Evolutionary conservation across 108 stramenopile genomes (phyloP).

Genomic region (Schizochytrium sp.): DNA sequence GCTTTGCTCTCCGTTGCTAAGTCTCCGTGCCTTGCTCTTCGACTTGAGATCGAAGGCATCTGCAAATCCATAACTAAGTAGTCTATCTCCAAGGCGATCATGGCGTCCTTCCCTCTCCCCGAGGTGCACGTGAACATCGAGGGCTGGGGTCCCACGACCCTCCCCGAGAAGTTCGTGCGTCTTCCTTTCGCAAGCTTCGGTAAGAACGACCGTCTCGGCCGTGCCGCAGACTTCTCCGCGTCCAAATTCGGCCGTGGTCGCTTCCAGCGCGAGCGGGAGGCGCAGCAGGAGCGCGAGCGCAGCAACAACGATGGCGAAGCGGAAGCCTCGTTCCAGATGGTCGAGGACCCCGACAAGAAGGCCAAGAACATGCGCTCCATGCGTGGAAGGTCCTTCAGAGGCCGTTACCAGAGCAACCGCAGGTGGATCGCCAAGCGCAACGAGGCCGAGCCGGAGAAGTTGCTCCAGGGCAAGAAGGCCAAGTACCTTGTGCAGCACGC

Average conservation of each 20-base stretch:
- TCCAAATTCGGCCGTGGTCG: neutral
- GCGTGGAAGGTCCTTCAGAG: slow-evolving; percentile 33
- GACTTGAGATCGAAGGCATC: too few species aligned
- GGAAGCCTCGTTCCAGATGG: slow-evolving; percentile 60
- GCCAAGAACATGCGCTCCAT: slow-evolving; percentile 61
- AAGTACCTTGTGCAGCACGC: slow-evolving; percentile 77
- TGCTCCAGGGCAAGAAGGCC: slow-evolving; percentile 90
- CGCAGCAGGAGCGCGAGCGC: slow-evolving; percentile 80
- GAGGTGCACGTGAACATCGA: slow-evolving; percentile 66
- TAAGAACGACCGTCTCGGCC: slow-evolving; percentile 82
- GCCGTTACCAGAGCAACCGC: slow-evolving; percentile 66
- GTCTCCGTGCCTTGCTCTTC: too few species aligned
- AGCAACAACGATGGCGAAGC: slow-evolving; percentile 65
- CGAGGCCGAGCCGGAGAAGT: slow-evolving; percentile 81
- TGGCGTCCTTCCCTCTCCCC: slow-evolving; percentile 63
- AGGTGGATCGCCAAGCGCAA: slow-evolving; percentile 84
- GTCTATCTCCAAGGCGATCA: neutral
- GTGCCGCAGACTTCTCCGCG: slow-evolving; percentile 68
- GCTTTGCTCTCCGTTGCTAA: too few species aligned
- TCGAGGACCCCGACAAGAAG: slow-evolving; percentile 68
- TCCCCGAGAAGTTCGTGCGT: slow-evolving; percentile 80
- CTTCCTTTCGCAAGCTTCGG: slow-evolving; percentile 94
- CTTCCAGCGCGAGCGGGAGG: slow-evolving; percentile 72
- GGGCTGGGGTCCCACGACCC: slow-evolving; percentile 69
- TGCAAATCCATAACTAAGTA: too few species aligned